Evolutionary conservation across 768 basidiomycete species (phyloP).

Genomic region (Leccinum longicurvipes): DNA sequence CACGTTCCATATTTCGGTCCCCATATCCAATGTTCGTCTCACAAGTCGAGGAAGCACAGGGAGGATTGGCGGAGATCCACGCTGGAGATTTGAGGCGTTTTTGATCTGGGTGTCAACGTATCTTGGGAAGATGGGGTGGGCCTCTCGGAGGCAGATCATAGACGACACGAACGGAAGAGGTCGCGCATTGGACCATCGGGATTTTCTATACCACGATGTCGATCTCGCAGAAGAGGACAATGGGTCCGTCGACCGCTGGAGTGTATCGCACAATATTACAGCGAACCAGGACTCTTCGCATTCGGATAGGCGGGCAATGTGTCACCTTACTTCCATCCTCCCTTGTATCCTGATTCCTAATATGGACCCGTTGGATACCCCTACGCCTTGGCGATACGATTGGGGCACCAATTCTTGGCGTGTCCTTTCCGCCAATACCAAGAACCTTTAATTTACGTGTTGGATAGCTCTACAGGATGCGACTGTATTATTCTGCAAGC

Average conservation of each 20-base stretch:
- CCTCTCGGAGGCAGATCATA: conserved; percentile 5
- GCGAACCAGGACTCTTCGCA: conserved; percentile 11
- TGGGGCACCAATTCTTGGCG: neutral
- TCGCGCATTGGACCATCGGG: conserved; percentile 9
- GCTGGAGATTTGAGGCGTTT: conserved; percentile 8
- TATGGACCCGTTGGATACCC: conserved; percentile 7
- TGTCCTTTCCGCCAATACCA: neutral
- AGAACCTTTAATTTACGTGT: neutral
- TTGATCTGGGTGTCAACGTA: conserved; percentile 3
- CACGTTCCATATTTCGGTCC: conserved; percentile 1
- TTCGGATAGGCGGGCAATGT: conserved; percentile 13
- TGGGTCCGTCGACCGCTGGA: conserved; percentile 10
- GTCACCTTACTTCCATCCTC: conserved; percentile 9
- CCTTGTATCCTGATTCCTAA: conserved; percentile 7
- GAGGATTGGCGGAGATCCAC: conserved; percentile 5
- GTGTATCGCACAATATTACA: conserved; percentile 2
- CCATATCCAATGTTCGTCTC: neutral
- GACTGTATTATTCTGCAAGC: neutral
- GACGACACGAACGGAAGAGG: conserved; percentile 9
- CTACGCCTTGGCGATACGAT: neutral
- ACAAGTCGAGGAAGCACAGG: conserved; percentile 1
- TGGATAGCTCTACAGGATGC: neutral
- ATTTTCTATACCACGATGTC: conserved; percentile 11
- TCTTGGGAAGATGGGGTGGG: conserved; percentile 13
- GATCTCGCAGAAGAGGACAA: conserved; percentile 9